phyloP scores from a whole-genome alignment of 176 grass and related monocot species.

The Cocos nucifera region DNA sequence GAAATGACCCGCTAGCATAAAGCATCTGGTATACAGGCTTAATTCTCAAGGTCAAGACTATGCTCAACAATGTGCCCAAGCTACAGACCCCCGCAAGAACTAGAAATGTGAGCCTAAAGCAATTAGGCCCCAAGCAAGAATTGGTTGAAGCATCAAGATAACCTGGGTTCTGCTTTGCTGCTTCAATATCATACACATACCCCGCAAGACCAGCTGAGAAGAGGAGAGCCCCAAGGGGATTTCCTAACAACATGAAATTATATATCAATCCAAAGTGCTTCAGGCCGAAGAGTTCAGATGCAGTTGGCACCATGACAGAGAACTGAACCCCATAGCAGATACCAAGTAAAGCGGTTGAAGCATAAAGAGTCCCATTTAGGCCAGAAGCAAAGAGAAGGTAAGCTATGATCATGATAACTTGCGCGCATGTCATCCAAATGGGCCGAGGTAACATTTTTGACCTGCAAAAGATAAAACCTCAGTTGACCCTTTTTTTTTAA shows the following conservation, averaged over 20 bases:
- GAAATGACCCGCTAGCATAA: conserved; percentile 65
- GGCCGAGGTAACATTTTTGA: conserved; percentile 85
- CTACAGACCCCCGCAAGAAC: conserved; percentile 52
- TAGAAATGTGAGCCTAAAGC: conserved; percentile 71
- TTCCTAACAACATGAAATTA: conserved; percentile 93
- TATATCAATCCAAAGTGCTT: conserved; percentile 89
- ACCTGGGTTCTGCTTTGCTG: conserved; percentile 48
- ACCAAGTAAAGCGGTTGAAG: conserved; percentile 56
- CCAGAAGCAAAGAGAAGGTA: conserved; percentile 74
- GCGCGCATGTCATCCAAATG: conserved; percentile 85
- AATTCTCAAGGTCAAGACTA: conserved; percentile 63
- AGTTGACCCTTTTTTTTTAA: no score
- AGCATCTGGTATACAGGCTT: conserved; percentile 85
- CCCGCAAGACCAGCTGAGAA: conserved; percentile 88
- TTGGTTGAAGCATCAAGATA: conserved; percentile 24
- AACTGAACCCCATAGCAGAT: conserved; percentile 88
- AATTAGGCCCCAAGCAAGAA: conserved; percentile 67
- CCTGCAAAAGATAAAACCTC: conserved; percentile 29
- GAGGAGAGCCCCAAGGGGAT: conserved; percentile 72
- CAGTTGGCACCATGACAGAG: conserved; percentile 78
- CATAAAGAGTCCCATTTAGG: conserved; percentile 52
- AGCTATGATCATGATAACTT: conserved; percentile 77
- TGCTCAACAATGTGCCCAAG: conserved; percentile 49
- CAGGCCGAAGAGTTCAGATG: conserved; percentile 70
- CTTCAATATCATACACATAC: conserved; percentile 77